Evolutionary conservation across 805 yeast genomes (phyloP).

Genomic region (Kodamaea nitidulidarum): DNA sequence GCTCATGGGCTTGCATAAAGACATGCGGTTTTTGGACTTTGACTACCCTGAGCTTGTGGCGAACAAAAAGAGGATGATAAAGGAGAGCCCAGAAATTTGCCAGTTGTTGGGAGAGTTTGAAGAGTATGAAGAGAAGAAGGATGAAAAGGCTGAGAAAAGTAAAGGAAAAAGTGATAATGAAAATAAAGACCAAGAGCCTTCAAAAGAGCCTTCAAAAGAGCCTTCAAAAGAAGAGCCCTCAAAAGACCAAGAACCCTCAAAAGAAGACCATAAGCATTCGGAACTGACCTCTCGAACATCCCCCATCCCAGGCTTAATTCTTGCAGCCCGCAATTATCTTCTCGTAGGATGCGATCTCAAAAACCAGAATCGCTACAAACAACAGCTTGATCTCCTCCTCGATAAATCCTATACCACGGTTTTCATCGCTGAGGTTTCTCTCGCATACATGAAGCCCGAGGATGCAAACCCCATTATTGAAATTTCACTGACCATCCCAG

Average conservation of each 20-base stretch:
- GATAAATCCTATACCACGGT: slow-evolving; percentile 40
- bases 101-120: slow-evolving; percentile 33
- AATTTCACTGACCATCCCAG: slow-evolving; percentile 38
- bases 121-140: slow-evolving; percentile 9
- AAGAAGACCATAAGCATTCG: too few relatives aligned
- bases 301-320: slow-evolving; percentile 18
- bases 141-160: slow-evolving; percentile 10
- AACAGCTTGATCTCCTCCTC: slow-evolving; percentile 24
- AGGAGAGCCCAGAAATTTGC: slow-evolving; percentile 42
- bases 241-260: too few relatives aligned
- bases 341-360: slow-evolving; percentile 68
- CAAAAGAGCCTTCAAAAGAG: too few relatives aligned
- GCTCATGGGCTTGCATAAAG: slow-evolving; percentile 19
- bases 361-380: slow-evolving; percentile 35
- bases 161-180: not conserved
- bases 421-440: slow-evolving; percentile 77
- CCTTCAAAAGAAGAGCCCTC: too few relatives aligned
- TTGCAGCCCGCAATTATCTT: slow-evolving; percentile 43
- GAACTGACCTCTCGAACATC: too few relatives aligned
- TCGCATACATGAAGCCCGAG: slow-evolving; percentile 71
- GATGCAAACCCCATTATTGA: slow-evolving; percentile 60
- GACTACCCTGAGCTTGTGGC: slow-evolving; percentile 69
- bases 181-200: too few relatives aligned
- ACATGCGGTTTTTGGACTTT: slow-evolving; percentile 57
- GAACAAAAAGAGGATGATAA: slow-evolving; percentile 52